Evolutionary conservation across 176 grass and related monocot species (phyloP).

Genomic region (Puccinellia tenuiflora): DNA sequence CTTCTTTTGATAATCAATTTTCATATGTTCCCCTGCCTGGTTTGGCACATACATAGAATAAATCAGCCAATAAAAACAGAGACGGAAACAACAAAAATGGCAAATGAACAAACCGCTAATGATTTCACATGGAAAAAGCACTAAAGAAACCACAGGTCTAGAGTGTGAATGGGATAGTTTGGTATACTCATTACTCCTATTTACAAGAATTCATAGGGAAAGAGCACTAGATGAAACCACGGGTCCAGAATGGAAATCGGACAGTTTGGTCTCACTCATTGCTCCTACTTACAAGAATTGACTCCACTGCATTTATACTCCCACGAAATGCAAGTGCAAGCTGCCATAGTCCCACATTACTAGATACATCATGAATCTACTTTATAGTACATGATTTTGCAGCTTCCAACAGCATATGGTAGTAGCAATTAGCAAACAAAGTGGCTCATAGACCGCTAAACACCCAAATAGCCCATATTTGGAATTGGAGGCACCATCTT

Average conservation of each 20-base stretch:
- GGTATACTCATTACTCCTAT: not conserved
- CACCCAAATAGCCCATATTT: not conserved
- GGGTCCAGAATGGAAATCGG: not conserved
- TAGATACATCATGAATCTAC: not conserved
- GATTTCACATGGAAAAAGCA: not conserved
- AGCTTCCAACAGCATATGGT: not conserved
- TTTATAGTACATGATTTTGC: not conserved
- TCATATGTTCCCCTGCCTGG: constrained; percentile 91
- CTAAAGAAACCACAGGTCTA: not conserved
- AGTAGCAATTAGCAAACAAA: not conserved
- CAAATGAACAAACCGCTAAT: not conserved
- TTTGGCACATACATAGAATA: constrained; percentile 10
- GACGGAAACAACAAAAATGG: not conserved
- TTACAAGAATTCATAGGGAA: not conserved
- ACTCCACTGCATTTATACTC: not conserved
- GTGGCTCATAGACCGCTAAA: not conserved
- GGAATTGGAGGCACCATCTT: not conserved
- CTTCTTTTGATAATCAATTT: constrained; percentile 98
- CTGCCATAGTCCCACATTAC: not conserved
- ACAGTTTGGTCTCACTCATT: constrained; percentile 1
- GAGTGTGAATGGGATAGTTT: constrained; percentile 6
- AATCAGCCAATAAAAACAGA: constrained; percentile 21
- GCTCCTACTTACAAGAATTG: not conserved
- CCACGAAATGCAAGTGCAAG: not conserved
- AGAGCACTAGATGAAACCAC: not conserved